Conservation (phyloP, 2,329 filamentous ascomycete genomes). For the Lachnellula cervina region DNA sequence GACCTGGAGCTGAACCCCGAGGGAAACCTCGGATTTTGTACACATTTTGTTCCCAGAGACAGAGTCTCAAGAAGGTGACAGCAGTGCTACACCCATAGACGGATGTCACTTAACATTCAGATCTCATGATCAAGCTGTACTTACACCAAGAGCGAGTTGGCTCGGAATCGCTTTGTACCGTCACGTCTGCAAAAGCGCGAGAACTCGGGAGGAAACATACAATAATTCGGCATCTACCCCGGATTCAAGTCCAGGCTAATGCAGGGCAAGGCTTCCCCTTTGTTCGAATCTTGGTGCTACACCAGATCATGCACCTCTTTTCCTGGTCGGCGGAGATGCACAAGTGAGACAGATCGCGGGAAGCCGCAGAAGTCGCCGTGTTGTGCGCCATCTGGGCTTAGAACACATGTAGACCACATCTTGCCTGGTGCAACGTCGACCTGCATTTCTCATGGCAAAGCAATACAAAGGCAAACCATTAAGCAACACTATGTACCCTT, state of each 20-base stretch:
- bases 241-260: not conserved
- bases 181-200: not conserved
- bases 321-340: not conserved
- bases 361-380: not conserved
- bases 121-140: not conserved
- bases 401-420: not conserved
- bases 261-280: not conserved
- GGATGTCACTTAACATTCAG: not conserved
- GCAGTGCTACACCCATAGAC: not conserved
- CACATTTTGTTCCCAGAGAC: not conserved
- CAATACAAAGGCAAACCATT: not conserved
- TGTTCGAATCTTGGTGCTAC: not conserved
- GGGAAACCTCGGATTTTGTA: not conserved
- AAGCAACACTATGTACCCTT: constrained; percentile 1
- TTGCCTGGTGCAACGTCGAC: not conserved
- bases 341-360: not conserved
- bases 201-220: not conserved
- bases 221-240: not conserved
- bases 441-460: not conserved
- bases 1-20: not conserved
- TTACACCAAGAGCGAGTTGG: not conserved
- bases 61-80: not conserved
- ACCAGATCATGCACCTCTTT: not conserved
- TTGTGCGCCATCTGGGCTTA: not conserved
- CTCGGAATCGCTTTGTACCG: not conserved